Percentiles rank a stretch among this genome's conserved stretches.
These are phyloP conservation scores for Wallacemonas collosoma DNA, from an alignment of 208 protist genomes.

Conservation along the genomic window DNA sequence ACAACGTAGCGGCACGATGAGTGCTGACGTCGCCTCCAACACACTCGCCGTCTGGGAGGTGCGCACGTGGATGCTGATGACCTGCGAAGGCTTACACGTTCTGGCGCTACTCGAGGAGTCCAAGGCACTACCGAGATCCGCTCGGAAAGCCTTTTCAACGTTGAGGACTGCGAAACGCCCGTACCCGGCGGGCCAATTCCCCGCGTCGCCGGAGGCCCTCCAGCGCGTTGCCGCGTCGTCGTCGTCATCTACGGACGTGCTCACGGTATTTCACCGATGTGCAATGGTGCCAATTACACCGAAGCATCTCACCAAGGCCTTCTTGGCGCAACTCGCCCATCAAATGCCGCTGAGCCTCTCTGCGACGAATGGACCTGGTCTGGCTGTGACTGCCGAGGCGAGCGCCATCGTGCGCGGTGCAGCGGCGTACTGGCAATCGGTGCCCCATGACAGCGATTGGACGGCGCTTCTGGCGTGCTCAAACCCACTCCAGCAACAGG, in stretches of 20 bases:
- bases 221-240: neutral
- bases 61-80: constrained; percentile 53
- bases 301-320: constrained; percentile 16
- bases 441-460: neutral
- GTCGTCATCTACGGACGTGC: neutral
- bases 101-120: constrained; percentile 45
- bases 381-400: neutral
- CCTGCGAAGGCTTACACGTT: constrained; percentile 62
- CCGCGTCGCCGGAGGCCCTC: neutral
- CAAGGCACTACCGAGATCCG: constrained; percentile 37
- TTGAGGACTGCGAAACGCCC: constrained; percentile 18
- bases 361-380: constrained; percentile 1
- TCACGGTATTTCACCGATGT: constrained; percentile 17
- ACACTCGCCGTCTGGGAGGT: constrained; percentile 36
- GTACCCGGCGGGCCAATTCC: constrained; percentile 3
- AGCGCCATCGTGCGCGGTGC: neutral
- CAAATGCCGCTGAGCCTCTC: constrained; percentile 18
- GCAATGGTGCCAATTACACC: constrained; percentile 10
- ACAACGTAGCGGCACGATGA: neutral
- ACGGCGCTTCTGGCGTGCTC: neutral
- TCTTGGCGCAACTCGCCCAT: constrained; percentile 13
- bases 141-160: constrained; percentile 25
- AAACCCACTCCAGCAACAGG: neutral
- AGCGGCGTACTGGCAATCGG: constrained; percentile 1
- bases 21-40: neutral